phyloP scores from a whole-genome alignment of 2,329 filamentous ascomycete species.

The Penicillium corylophilum region DNA sequence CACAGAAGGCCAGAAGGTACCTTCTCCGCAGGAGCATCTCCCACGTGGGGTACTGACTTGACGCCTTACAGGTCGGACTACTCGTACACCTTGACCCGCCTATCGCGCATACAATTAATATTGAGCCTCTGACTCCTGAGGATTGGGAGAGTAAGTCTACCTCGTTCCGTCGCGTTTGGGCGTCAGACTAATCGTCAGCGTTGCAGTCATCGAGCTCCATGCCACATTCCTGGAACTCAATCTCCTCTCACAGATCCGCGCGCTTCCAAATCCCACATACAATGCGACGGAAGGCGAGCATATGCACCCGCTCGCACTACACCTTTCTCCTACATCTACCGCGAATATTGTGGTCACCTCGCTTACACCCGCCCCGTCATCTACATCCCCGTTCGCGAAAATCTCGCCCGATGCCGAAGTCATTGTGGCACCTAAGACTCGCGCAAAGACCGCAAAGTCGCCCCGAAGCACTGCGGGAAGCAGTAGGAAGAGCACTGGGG shows the following conservation, averaged over 20 bases:
- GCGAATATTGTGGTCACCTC: slow-evolving; percentile 86
- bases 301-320: slow-evolving; percentile 80
- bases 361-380: slow-evolving; percentile 70
- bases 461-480: slow-evolving; percentile 74
- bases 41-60: slow-evolving; percentile 39
- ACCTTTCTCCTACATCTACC: slow-evolving; percentile 91
- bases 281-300: slow-evolving; percentile 53
- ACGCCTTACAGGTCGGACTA: slow-evolving; percentile 53
- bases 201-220: slow-evolving; percentile 84
- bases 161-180: neutral
- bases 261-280: slow-evolving; percentile 80
- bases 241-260: slow-evolving; percentile 86
- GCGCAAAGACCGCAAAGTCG: slow-evolving; percentile 65
- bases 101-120: slow-evolving; percentile 89
- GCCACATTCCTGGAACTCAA: slow-evolving; percentile 95
- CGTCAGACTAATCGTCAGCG: slow-evolving; percentile 8
- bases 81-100: slow-evolving; percentile 85
- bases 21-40: neutral
- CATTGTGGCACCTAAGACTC: slow-evolving; percentile 90
- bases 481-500: slow-evolving; percentile 68
- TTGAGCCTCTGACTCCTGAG: slow-evolving; percentile 89
- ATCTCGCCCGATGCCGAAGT: slow-evolving; percentile 93
- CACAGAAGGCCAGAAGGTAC: slow-evolving; percentile 75
- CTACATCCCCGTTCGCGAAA: slow-evolving; percentile 78
- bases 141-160: slow-evolving; percentile 79